Evolutionary conservation across 257 asterid genomes (phyloP), one percentile per base, ranked within the genome.

Genomic region (Solanum tarijense): DNA sequence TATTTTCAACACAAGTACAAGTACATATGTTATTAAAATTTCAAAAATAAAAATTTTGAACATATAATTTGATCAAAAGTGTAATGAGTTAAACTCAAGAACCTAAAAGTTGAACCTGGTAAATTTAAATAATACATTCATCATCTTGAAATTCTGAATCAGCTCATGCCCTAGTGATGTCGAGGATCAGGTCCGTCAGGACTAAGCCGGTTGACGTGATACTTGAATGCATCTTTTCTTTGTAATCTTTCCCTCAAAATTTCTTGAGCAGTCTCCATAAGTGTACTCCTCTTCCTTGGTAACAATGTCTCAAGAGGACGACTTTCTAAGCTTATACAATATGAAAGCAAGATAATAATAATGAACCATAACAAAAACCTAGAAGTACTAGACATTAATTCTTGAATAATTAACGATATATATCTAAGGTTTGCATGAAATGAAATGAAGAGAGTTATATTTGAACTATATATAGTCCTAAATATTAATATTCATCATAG

Each of bases 151-250:
- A 71, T 71, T 71, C 12, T 14, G 41, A 2, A 31, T 31, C 7
- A 4, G 0, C 12, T 4, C 9, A 7, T 71, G n/a, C n/a, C 13
- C 65, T 87, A 79, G 48, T 87, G 81, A 62, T 87, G 89, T 31
- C 82, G 69, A 31, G 89, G 89, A 34, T 87, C 82, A 7, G 86
- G 89, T 32, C 89, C 86, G 2, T 14, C 72, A 0, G 86, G 86
- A 29, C 52, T 87, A 87, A 65, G 34, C 71, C 89, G 27, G 36
- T 62, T 81, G 20, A 79, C 4, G 5, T 82, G 38, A 52, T 82
- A 87, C 18, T 82, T 48, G 41, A 65, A 43, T 68, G 27, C 39
- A 41, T 34, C 60, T 87, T 34, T 83, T 39, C 68, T 68, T 31
- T 48, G 69, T 46, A 87, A 79, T 25, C 39, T 68, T 66, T 36